A percentile compares a stretch with the other conserved stretches of the same genome.
Evolutionary conservation across 2,329 filamentous ascomycete species (phyloP).

Genomic region (Plenodomus biglobosus): DNA sequence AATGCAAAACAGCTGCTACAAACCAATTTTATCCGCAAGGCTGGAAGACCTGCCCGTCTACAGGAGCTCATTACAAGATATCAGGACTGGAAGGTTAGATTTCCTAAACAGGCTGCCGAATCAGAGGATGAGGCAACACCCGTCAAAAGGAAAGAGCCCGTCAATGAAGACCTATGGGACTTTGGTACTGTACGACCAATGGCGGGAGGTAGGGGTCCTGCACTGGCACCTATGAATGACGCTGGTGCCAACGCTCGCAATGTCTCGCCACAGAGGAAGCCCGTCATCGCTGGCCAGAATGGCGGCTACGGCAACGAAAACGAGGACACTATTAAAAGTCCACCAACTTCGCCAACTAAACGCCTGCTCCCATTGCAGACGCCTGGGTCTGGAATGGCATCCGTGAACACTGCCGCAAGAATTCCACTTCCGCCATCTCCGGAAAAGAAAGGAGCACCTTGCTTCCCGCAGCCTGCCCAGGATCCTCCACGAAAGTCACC

Average conservation of each 20-base stretch:
- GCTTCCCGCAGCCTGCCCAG: conserved; percentile 33
- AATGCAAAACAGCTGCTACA: conserved; percentile 83
- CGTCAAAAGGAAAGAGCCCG: conserved; percentile 47
- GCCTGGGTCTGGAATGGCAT: conserved; percentile 42
- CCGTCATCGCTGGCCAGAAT: conserved; percentile 26
- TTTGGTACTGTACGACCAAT: conserved; percentile 91
- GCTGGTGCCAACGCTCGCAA: conserved; percentile 74
- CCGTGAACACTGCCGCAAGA: conserved; percentile 47
- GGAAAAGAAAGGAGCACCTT: conserved; percentile 40
- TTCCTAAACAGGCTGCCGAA: conserved; percentile 67
- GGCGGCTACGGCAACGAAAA: conserved; percentile 41
- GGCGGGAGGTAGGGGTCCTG: conserved; percentile 54
- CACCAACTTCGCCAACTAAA: conserved; percentile 50
- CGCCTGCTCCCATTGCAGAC: conserved; percentile 32
- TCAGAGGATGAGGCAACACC: conserved; percentile 42
- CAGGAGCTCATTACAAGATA: conserved; percentile 94
- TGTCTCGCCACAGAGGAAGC: conserved; percentile 38
- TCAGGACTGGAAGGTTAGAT: conserved; percentile 79
- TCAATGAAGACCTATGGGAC: conserved; percentile 92
- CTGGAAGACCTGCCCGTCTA: conserved; percentile 94
- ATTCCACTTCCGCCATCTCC: conserved; percentile 52
- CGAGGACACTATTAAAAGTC: conserved; percentile 40
- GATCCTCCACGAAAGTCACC: conserved; percentile 36
- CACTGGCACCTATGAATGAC: conserved; percentile 73
- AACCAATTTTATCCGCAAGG: conserved; percentile 85